Evolutionary conservation across 2,329 filamentous ascomycete species (phyloP).

Genomic region (Aspergillus viridinutans): DNA sequence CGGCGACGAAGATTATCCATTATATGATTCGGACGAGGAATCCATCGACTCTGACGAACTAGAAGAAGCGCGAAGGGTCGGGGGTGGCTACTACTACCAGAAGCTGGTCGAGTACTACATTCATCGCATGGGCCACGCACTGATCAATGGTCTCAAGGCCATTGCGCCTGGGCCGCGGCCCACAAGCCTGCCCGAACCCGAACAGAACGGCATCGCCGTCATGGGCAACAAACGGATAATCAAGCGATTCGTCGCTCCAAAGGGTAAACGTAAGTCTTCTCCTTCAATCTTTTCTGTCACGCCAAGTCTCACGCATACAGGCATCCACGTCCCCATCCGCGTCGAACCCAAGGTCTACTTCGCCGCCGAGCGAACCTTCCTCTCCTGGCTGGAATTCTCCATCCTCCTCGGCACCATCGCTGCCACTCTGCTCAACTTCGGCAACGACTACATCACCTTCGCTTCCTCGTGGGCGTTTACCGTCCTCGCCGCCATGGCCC

Average conservation of each 20-base stretch:
- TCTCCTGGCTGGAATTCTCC: conserved; percentile 95
- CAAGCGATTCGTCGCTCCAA: conserved; percentile 56
- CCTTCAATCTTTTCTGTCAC: background rate
- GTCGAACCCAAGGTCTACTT: conserved; percentile 99
- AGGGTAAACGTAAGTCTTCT: conserved; percentile 47
- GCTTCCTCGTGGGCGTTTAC: conserved; percentile 75
- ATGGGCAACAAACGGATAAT: conserved; percentile 43
- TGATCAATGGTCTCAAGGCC: conserved; percentile 46
- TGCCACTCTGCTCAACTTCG: conserved; percentile 78
- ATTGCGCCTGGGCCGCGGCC: conserved; percentile 51
- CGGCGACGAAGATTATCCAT: conserved; percentile 67
- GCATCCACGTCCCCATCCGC: conserved; percentile 91
- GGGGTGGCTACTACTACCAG: conserved; percentile 70
- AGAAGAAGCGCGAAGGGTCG: conserved; percentile 71
- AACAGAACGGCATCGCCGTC: conserved; percentile 35
- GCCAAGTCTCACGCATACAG: conserved; percentile 40
- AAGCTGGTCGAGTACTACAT: conserved; percentile 54
- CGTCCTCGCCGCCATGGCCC: conserved; percentile 67
- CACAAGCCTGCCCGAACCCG: conserved; percentile 36
- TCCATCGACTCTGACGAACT: conserved; percentile 70
- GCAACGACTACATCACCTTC: conserved; percentile 58
- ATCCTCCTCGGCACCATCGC: conserved; percentile 90
- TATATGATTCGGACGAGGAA: conserved; percentile 90
- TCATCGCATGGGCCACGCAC: conserved; percentile 44
- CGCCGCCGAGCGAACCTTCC: conserved; percentile 90